These are phyloP conservation scores for Rhizopogon vinicolor DNA, from an alignment of 768 basidiomycete species.

Conservation along the genomic window DNA sequence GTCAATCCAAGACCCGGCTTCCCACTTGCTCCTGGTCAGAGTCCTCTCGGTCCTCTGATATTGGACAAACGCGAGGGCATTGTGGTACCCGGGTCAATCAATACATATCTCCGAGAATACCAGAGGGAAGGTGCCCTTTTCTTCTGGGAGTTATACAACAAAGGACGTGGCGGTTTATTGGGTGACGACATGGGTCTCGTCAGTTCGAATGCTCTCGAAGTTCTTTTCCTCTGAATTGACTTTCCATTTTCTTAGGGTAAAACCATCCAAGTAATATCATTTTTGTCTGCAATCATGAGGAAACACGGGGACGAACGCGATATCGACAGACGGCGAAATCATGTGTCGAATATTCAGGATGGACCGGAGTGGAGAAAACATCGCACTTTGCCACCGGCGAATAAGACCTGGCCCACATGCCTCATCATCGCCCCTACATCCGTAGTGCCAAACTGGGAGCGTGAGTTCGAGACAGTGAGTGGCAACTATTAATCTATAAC, in stretches of 20 bases:
- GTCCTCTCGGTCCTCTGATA: conserved; percentile 38
- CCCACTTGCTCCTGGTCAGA: conserved; percentile 40
- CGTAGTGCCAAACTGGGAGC: conserved; percentile 83
- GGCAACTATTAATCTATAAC: too few species aligned
- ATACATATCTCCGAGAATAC: conserved; percentile 85
- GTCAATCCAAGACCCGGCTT: conserved; percentile 52
- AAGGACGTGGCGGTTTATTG: conserved; percentile 72
- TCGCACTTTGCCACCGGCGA: conserved; percentile 57
- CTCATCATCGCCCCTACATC: conserved; percentile 85
- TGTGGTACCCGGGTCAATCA: conserved; percentile 65
- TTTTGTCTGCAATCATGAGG: conserved; percentile 88
- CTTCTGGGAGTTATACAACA: conserved; percentile 67
- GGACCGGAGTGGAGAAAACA: conserved; percentile 44
- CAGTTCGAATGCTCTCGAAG: conserved; percentile 7
- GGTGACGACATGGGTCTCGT: conserved; percentile 97
- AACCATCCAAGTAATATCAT: conserved; percentile 90
- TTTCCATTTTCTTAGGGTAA: conserved; percentile 50
- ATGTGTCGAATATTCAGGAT: conserved; percentile 68
- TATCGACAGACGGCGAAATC: conserved; percentile 54
- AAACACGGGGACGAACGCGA: conserved; percentile 69
- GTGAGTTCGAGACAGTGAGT: conserved; percentile 79
- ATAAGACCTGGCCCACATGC: conserved; percentile 79
- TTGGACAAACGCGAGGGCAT: conserved; percentile 44
- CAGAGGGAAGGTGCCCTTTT: conserved; percentile 86
- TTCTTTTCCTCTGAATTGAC: neutral